Percentiles rank a stretch among this genome's conserved stretches.
phyloP scores from a whole-genome alignment of 2,329 filamentous ascomycete genomes.

The Hymenoscyphus scutula region DNA sequence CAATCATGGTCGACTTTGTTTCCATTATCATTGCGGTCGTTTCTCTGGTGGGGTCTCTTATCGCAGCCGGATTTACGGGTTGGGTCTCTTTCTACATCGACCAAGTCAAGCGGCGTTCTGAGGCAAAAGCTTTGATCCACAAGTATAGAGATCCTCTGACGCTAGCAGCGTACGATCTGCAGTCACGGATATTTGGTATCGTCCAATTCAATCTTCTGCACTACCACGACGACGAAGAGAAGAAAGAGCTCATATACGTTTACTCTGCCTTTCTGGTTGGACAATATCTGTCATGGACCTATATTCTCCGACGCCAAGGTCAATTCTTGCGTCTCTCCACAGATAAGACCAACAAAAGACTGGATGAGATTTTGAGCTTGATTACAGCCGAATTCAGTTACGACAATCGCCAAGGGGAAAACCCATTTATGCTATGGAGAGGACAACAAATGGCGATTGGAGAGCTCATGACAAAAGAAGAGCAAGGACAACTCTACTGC shows the following conservation, averaged over 20 bases:
- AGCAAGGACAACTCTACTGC: constrained; percentile 26
- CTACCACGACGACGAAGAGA: constrained; percentile 21
- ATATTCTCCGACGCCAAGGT: constrained; percentile 29
- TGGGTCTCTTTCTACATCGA: constrained; percentile 32
- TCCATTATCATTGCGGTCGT: constrained; percentile 31
- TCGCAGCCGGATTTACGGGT: constrained; percentile 29
- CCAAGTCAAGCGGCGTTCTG: constrained; percentile 27
- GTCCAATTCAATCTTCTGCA: constrained; percentile 21
- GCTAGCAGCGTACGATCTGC: constrained; percentile 28
- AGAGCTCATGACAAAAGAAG: constrained; percentile 28
- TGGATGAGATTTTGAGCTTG: constrained; percentile 21
- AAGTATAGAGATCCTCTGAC: constrained; percentile 32
- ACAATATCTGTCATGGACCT: constrained; percentile 31
- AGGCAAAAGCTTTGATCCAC: constrained; percentile 27
- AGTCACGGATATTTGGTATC: constrained; percentile 28
- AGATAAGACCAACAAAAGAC: constrained; percentile 26
- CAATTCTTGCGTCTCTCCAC: constrained; percentile 30
- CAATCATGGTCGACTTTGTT: constrained; percentile 25
- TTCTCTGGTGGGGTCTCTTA: constrained; percentile 29
- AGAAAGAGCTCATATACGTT: constrained; percentile 25
- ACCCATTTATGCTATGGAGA: constrained; percentile 32
- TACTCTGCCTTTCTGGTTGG: constrained; percentile 31
- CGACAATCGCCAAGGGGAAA: constrained; percentile 18
- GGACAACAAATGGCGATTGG: constrained; percentile 33
- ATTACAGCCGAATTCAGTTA: constrained; percentile 23